Base-by-base conservation (phyloP, 2,329 filamentous ascomycete genomes). In the Phaeosphaeriaceae sp. region DNA sequence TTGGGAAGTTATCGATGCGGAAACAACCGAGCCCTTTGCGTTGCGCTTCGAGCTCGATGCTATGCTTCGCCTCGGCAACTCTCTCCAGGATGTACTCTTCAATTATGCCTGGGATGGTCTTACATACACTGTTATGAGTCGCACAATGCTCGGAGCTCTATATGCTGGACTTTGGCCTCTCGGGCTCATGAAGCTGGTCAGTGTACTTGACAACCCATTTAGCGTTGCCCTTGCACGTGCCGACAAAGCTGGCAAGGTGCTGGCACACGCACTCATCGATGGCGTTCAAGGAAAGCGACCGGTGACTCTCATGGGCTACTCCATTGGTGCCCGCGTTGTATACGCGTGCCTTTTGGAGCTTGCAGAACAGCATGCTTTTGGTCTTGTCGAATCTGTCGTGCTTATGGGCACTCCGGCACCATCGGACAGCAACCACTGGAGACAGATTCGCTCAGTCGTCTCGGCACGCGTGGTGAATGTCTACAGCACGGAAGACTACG, bases 391-490 rank as follows among this genome's bases (percentile, higher is more conserved):
- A 70, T 89, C 88, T 13, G 93, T 90, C 3, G 88, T 97, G 9
- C 78, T 97, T 13, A 91, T 97, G 65, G 93, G 93, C 2, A 85
- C 92, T 0, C 92, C 94, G 0, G 87, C 90, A 0, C 92, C 93
- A 0, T 91, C 90, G 0, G 85, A 89, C 52, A 79, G 85, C 1
- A 84, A 84, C 1, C 86, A 91, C 60, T 97, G 93, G 93, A 85
- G 88, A 54, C 83, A 87, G 46, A 88, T 97, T 65, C 88, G 92
- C 23, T 88, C 87, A 48, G 92, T 94, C 0, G 92, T 96, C 1
- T 86, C 90, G 0, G 93, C 92, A 2, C 86, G 91, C 58, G 84
- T 97, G 10, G 90, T 96, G 65, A 97, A 97, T 68, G 91, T 94
- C 8, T 97, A 90, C 77, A 94, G 91, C 3, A 87, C 90, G 52